phyloP scores from a whole-genome alignment of 2,329 filamentous ascomycete genomes.

The Exophiala oligosperma region DNA sequence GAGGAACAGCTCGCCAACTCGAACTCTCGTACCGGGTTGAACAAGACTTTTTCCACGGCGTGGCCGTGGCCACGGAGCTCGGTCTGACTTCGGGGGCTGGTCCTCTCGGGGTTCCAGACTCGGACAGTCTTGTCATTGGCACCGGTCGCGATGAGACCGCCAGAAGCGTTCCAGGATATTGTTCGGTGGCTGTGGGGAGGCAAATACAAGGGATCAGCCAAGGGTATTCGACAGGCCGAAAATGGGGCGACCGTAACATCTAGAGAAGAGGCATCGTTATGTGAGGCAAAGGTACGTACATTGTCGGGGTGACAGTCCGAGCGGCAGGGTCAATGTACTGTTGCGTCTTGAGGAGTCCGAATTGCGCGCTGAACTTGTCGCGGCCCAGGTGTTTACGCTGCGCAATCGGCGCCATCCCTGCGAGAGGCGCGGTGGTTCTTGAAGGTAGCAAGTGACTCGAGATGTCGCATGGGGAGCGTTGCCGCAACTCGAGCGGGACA shows the following conservation, averaged over 20 bases:
- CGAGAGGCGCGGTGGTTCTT: not conserved
- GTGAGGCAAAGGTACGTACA: conserved; percentile 45
- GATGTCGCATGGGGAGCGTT: not conserved
- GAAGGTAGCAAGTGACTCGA: no score
- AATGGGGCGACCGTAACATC: not conserved
- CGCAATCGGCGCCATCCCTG: conserved; percentile 20
- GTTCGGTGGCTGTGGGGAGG: conserved; percentile 62
- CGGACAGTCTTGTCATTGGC: conserved; percentile 83
- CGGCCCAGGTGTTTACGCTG: conserved; percentile 54
- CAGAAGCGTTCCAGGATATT: conserved; percentile 86
- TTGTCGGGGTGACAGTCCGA: conserved; percentile 56
- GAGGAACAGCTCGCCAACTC: conserved; percentile 51
- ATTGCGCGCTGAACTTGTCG: conserved; percentile 67
- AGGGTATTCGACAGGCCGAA: conserved; percentile 8
- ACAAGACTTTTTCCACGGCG: conserved; percentile 49
- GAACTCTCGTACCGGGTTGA: conserved; percentile 51
- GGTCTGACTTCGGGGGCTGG: conserved; percentile 47
- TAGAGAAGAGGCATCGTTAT: not conserved
- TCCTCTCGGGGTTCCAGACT: conserved; percentile 76
- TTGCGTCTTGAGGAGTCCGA: conserved; percentile 68
- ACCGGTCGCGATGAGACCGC: conserved; percentile 80
- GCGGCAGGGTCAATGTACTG: conserved; percentile 65
- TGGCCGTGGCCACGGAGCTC: conserved; percentile 50
- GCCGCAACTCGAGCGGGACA: not conserved
- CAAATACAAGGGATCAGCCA: conserved; percentile 22